Base-by-base conservation (phyloP, 768 basidiomycete genomes). In the Pleurotus cornucopiae region DNA sequence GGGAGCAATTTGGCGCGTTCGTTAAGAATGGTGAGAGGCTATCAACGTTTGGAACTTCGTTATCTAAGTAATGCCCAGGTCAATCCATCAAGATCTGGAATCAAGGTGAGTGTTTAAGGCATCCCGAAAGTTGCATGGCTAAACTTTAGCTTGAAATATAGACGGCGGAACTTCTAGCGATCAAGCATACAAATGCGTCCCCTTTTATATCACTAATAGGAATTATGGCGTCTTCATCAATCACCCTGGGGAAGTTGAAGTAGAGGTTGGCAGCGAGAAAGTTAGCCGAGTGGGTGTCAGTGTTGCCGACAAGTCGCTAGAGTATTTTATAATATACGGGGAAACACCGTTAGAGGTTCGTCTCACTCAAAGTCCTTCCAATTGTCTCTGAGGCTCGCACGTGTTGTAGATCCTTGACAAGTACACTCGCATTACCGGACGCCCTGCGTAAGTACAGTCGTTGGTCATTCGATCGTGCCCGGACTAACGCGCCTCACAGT, bases 221-320 rank as follows among this genome's bases (percentile, higher is more conserved):
- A 82, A 83, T 56, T 90, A 89, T 58, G 89, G 87, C 34, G 78
- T 89, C 12, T 90, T 89, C 64, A 81, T 91, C 64, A 87, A 89
- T 67, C 81, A 88, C 61, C 77, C 86, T 0, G 88, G 86, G 7
- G 88, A 89, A 62, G 86, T 90, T 21, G 86, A 89, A 63, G 78
- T 89, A 40, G 88, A 89, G 63, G 81, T 89, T 3, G 81, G 82
- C 11, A 82, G 83, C 60, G 84, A 86, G 67, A 82, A 82, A 68
- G 82, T 85, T 61, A 76, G 76, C 66, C 73, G 86, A 45, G 84
- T 86, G 3, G 87, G 85, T 1, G 72, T 83, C 26, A 83, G 82
- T 49, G 81, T 88, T 39, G 81, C 80, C 7, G 85, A 80, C 18
- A 83, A 78, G 57, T 75, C 73, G 46, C 66, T 91, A 49, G 86